These are phyloP conservation scores for Neurospora sp. DNA, from an alignment of 495 filamentous ascomycete species.

Conservation along the genomic window DNA sequence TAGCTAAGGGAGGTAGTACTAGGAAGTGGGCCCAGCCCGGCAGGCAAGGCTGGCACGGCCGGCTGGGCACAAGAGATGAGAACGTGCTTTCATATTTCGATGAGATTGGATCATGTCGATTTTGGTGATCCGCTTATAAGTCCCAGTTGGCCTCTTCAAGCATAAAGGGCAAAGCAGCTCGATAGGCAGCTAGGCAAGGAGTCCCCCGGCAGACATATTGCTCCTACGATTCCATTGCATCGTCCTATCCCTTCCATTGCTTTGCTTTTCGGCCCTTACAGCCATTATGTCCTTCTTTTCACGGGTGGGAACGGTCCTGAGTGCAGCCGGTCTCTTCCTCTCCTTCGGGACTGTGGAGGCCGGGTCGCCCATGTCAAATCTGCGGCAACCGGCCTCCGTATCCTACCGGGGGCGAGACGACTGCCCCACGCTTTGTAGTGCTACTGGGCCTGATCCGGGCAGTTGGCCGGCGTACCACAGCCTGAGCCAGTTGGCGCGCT, in stretches of 20 bases:
- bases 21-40: too few relatives aligned
- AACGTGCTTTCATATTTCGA: not conserved
- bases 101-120: not conserved
- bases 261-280: too few relatives aligned
- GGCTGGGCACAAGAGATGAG: not conserved
- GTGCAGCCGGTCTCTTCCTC: not conserved
- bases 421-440: slow-evolving; percentile 22
- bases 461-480: slow-evolving; percentile 26
- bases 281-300: not conserved
- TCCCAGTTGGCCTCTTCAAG: not conserved
- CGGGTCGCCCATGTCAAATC: not conserved
- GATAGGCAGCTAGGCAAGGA: not conserved
- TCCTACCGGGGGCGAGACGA: not conserved
- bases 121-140: not conserved
- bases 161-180: not conserved
- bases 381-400: not conserved
- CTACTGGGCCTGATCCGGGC: slow-evolving; percentile 16
- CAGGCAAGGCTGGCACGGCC: too few relatives aligned
- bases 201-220: not conserved
- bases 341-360: slow-evolving; percentile 1
- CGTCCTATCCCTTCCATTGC: not conserved
- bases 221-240: not conserved
- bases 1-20: too few relatives aligned
- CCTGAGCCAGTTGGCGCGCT: slow-evolving; percentile 12
- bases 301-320: not conserved